Evolutionary conservation across 2,329 filamentous ascomycete species (phyloP).

Genomic region (Fusarium liriodendri): DNA sequence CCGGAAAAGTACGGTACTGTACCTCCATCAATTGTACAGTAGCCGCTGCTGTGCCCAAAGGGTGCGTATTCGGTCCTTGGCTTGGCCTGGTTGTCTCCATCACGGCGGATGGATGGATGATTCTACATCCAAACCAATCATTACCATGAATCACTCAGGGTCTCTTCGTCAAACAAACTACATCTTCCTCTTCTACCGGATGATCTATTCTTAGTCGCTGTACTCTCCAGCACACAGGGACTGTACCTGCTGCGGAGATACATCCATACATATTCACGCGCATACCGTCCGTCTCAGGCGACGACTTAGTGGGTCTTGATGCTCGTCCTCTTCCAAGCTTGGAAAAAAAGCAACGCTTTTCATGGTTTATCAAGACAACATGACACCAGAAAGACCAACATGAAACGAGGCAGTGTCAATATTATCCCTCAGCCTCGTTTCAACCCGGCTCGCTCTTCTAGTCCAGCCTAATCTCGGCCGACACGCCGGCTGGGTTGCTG

Average conservation of each 20-base stretch:
- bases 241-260: neutral
- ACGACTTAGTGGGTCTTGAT: slow-evolving; percentile 1
- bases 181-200: neutral
- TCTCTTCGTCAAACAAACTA: neutral
- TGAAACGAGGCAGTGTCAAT: slow-evolving; percentile 8
- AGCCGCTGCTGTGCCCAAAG: neutral
- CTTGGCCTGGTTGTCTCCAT: neutral
- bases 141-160: neutral
- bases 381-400: neutral
- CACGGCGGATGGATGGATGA: neutral
- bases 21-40: neutral
- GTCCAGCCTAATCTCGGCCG: neutral
- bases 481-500: neutral
- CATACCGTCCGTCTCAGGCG: slow-evolving; percentile 6
- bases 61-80: neutral
- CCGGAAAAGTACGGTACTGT: slow-evolving; percentile 5
- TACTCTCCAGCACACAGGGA: neutral
- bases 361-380: slow-evolving; percentile 12
- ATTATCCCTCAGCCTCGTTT: slow-evolving; percentile 9
- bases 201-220: slow-evolving; percentile 2
- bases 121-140: neutral
- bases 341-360: neutral
- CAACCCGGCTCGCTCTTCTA: neutral
- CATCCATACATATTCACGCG: slow-evolving; percentile 1
- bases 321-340: neutral